A percentile compares a stretch with the other conserved stretches of the same genome.
These are phyloP conservation scores for Rubus parviflorus DNA, from an alignment of 306 rosid genomes.

Conservation along the genomic window DNA sequence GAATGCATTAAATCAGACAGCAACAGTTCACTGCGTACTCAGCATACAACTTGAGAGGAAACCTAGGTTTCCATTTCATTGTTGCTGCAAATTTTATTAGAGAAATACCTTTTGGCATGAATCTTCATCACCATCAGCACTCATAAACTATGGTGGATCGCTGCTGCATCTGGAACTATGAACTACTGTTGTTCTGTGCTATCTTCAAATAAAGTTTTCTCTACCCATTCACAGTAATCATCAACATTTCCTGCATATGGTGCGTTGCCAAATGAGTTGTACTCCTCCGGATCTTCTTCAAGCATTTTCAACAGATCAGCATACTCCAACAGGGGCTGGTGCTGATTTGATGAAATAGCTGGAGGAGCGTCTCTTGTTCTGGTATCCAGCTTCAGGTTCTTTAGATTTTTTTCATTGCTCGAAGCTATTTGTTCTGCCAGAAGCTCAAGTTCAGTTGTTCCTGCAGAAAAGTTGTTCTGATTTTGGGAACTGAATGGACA, in stretches of 20 bases:
- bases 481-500: slow-evolving; percentile 11
- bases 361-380: slow-evolving; percentile 1
- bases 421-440: background rate
- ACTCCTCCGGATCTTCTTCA: slow-evolving; percentile 30
- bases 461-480: slow-evolving; percentile 21
- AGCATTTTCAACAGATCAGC: slow-evolving; percentile 25
- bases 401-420: background rate
- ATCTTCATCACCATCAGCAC: background rate
- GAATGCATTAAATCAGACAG: background rate
- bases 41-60: background rate
- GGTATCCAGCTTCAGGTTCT: slow-evolving; percentile 13
- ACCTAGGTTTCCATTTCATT: background rate
- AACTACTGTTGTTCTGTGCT: background rate
- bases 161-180: background rate
- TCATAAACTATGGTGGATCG: too few relatives aligned
- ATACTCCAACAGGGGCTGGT: slow-evolving; percentile 21
- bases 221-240: slow-evolving; percentile 12
- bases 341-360: slow-evolving; percentile 23
- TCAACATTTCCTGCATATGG: slow-evolving; percentile 19
- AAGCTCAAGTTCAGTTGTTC: background rate
- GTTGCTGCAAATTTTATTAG: background rate
- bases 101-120: background rate
- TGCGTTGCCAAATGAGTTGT: slow-evolving; percentile 6
- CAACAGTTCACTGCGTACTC: background rate
- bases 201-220: background rate